These are phyloP conservation scores for Clarireedia hainanense DNA, from an alignment of 2,329 filamentous ascomycete species.

Conservation along the genomic window DNA sequence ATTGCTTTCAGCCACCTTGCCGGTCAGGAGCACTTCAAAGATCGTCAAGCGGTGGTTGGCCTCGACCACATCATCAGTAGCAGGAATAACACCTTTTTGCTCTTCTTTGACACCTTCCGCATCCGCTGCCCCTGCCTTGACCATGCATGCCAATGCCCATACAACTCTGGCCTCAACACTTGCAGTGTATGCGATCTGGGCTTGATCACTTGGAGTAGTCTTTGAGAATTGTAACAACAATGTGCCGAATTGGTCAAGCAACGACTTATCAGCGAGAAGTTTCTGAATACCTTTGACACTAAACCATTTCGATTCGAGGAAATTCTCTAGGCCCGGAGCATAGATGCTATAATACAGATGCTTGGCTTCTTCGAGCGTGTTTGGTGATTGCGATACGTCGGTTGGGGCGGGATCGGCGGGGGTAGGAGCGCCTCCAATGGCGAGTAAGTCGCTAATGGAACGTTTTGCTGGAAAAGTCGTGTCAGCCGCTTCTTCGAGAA, in stretches of 20 bases:
- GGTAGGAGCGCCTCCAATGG: conserved; percentile 50
- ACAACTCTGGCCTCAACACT: conserved; percentile 50
- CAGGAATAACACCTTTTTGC: conserved; percentile 33
- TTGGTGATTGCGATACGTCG: conserved; percentile 36
- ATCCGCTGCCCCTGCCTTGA: conserved; percentile 25
- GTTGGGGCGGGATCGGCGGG: conserved; percentile 40
- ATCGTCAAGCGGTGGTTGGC: conserved; percentile 65
- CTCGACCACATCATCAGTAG: conserved; percentile 53
- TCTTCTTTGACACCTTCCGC: conserved; percentile 26
- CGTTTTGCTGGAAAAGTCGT: conserved; percentile 48
- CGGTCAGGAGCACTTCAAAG: conserved; percentile 69
- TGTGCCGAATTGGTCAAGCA: conserved; percentile 60
- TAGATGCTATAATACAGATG: conserved; percentile 71
- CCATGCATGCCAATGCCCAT: conserved; percentile 49
- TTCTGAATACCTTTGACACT: conserved; percentile 35
- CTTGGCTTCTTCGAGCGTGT: conserved; percentile 57
- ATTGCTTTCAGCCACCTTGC: conserved; percentile 54
- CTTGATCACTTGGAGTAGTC: conserved; percentile 39
- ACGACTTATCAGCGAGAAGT: conserved; percentile 44
- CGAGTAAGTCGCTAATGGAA: conserved; percentile 69
- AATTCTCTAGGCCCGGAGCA: conserved; percentile 62
- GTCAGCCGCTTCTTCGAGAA: conserved; percentile 33
- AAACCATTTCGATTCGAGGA: conserved; percentile 84
- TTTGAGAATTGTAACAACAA: conserved; percentile 50
- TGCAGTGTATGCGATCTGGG: conserved; percentile 45